Base-by-base conservation (phyloP, 2,329 filamentous ascomycete species). In the Allantophomopsis cytisporea region DNA sequence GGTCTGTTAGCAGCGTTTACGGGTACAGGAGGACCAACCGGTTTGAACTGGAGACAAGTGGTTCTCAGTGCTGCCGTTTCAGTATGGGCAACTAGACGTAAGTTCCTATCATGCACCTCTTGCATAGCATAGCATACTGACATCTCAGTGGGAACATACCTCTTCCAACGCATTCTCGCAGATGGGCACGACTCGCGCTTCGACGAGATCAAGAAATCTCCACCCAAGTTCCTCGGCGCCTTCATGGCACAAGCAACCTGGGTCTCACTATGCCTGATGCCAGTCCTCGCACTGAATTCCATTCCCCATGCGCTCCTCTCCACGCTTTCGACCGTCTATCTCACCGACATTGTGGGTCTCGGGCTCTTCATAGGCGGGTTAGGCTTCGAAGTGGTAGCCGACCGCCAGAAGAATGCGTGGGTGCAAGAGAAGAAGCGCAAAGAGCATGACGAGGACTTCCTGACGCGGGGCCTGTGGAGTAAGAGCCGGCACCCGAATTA, bases 401-500 rank as follows among this genome's bases (percentile, higher is more conserved):
- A 83, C 47, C 50, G 62, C 35, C 78, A 83, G 55, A 83, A 82
- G 61, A 65, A 61, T 39, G 55, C 59, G 16, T 84, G 80, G 80
- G 51, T 69, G 42, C 56, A 61, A 39, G 74, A 71, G 41, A 80
- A 75, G 62, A 69, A 69, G 49, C 62, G 65, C 36, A 83, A 83
- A 65, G 64, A 71, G 49, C 80, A 84, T 44, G 69, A 71, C 17
- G 77, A 83, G 56, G 68, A 74, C 35, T 83, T 83, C 50, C 53
- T 83, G 45, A 79, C 76, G 0, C 55, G 61, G 1, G 79, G 79
- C 0, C 50, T 83, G 30, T 83, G 77, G 71, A 61, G 63, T 5
- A 66, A 69, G 51, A 71, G 65, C 36, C 60, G 75, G 43, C 75
- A 80, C 56, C 79, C 79, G 1, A 80, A 83, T 51, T 83, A 83